Percentiles rank a stretch among this genome's conserved stretches.
These are phyloP conservation scores for Apostasia shenzhenica DNA, from an alignment of 106 monocot species.

Conservation along the genomic window DNA sequence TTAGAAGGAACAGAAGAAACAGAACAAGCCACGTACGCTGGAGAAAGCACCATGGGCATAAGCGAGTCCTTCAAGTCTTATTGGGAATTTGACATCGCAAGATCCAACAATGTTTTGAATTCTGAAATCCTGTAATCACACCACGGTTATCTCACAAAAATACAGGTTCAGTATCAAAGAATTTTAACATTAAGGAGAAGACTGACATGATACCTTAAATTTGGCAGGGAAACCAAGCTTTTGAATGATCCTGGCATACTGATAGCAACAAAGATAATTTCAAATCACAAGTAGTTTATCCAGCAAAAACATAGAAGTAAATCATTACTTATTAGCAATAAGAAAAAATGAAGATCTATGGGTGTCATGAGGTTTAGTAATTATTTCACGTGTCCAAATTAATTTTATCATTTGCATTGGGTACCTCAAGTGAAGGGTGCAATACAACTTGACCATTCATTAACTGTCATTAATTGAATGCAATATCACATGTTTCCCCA, in stretches of 20 bases:
- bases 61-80: constrained; percentile 66
- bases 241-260: constrained; percentile 81
- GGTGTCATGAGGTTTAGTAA: too few relatives aligned
- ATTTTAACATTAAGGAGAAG: neutral
- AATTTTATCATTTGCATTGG: too few relatives aligned
- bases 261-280: constrained; percentile 17
- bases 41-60: constrained; percentile 79
- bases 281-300: neutral
- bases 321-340: neutral
- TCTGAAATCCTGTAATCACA: constrained; percentile 70
- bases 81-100: constrained; percentile 85
- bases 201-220: constrained; percentile 44
- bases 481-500: too few relatives aligned
- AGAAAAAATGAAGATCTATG: too few relatives aligned
- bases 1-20: too few relatives aligned
- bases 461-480: too few relatives aligned
- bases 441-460: too few relatives aligned
- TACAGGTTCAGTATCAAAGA: neutral
- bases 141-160: neutral
- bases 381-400: too few relatives aligned
- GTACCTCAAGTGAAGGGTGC: too few relatives aligned
- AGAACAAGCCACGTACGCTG: constrained; percentile 31
- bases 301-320: neutral
- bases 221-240: constrained; percentile 72
- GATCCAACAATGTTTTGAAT: constrained; percentile 96